Percentiles rank a stretch among this genome's conserved stretches.
Conservation (phyloP, 2,329 filamentous ascomycete species). For the Paracoccidioides brasiliensis region DNA sequence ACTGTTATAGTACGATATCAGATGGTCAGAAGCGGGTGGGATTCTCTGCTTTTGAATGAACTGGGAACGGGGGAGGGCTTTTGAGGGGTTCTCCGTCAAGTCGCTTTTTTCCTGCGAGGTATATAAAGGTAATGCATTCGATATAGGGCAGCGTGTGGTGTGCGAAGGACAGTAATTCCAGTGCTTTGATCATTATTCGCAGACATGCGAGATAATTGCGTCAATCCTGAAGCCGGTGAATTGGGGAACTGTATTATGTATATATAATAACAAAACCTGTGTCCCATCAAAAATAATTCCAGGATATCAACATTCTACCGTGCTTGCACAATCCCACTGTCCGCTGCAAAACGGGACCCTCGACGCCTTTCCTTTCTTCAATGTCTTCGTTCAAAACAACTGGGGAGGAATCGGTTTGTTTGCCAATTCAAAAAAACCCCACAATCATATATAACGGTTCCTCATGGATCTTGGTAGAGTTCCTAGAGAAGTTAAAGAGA, state of each 20-base stretch:
- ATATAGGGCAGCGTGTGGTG: neutral
- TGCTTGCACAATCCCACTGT: neutral
- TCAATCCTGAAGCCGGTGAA: neutral
- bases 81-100: neutral
- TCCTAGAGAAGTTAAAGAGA: neutral
- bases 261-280: neutral
- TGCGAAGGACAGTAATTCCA: neutral
- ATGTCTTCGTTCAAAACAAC: neutral
- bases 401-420: neutral
- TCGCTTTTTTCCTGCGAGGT: no score
- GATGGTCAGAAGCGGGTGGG: neutral
- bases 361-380: neutral
- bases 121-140: neutral
- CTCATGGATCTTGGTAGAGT: neutral
- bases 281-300: neutral
- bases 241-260: neutral
- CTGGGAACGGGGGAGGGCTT: neutral
- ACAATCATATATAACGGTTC: neutral
- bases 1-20: neutral
- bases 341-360: neutral
- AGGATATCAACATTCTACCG: neutral
- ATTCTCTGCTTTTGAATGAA: neutral
- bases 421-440: neutral
- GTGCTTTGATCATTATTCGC: neutral
- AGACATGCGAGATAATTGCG: neutral